A percentile compares a stretch with the other conserved stretches of the same genome.
Evolutionary conservation across 192 early-diverging fungal species (phyloP).

Genomic region (Coemansia pectinata): DNA sequence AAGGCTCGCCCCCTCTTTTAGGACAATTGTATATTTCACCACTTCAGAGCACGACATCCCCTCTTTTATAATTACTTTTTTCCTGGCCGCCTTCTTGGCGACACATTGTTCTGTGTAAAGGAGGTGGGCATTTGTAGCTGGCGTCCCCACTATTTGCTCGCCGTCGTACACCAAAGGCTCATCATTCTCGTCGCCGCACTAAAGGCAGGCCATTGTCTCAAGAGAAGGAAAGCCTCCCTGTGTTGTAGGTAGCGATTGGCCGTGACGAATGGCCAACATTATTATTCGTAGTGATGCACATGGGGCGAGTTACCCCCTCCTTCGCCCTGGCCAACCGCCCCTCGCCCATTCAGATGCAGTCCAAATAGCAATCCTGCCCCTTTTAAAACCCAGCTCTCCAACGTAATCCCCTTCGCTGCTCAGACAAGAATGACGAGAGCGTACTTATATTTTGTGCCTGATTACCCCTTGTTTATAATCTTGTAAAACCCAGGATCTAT

Average conservation of each 20-base stretch:
- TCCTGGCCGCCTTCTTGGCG: slow-evolving; percentile 1
- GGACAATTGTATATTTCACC: neutral
- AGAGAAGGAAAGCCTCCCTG: slow-evolving; percentile 1
- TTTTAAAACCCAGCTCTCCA: neutral
- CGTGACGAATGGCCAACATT: neutral
- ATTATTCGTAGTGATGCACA: neutral
- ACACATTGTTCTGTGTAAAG: slow-evolving; percentile 38
- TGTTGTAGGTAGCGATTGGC: neutral
- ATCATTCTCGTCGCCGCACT: neutral
- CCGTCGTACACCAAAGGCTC: neutral
- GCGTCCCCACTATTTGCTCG: neutral
- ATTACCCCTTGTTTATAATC: neutral
- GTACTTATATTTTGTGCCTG: neutral
- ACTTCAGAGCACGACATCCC: neutral
- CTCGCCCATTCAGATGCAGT: neutral
- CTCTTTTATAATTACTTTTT: neutral
- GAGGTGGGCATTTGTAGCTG: slow-evolving; percentile 6
- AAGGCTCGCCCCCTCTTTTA: neutral
- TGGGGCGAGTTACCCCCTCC: neutral
- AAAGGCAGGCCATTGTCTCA: neutral
- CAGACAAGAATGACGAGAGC: neutral
- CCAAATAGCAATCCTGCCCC: neutral
- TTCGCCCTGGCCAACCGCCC: neutral
- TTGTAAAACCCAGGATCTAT: neutral
- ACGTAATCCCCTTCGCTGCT: neutral